A percentile compares a stretch with the other conserved stretches of the same genome.
Evolutionary conservation across 2,329 filamentous ascomycete genomes (phyloP).

Genomic region (Ophiostoma himal-ulmi): DNA sequence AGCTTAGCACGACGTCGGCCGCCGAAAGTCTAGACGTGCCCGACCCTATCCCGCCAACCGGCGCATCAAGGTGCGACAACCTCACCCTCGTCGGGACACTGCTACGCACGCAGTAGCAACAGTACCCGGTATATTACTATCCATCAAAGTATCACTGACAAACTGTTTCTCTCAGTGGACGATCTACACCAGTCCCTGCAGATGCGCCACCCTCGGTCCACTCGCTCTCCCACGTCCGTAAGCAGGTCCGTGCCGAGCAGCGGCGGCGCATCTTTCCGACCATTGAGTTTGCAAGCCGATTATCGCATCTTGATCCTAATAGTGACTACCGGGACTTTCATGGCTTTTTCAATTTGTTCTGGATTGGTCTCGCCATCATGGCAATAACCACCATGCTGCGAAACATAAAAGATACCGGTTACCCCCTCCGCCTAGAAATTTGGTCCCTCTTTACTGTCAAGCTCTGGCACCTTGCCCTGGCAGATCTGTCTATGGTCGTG

Average conservation of each 20-base stretch:
- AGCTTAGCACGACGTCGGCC: background rate
- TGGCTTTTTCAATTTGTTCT: conserved; percentile 97
- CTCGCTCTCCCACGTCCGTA: conserved; percentile 76
- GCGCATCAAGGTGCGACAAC: conserved; percentile 3
- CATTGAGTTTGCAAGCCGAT: conserved; percentile 80
- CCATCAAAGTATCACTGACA: conserved; percentile 3
- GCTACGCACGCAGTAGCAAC: background rate
- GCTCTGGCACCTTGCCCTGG: conserved; percentile 76
- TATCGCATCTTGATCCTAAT: conserved; percentile 90
- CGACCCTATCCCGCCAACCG: conserved; percentile 6
- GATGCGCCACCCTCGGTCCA: conserved; percentile 92
- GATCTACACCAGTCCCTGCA: conserved; percentile 74
- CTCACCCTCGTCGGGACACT: background rate
- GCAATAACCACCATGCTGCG: conserved; percentile 88
- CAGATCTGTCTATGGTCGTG: conserved; percentile 78
- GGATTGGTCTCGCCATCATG: conserved; percentile 96
- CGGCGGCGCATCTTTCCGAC: conserved; percentile 84
- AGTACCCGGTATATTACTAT: background rate
- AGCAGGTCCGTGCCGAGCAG: conserved; percentile 74
- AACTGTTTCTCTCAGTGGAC: conserved; percentile 52
- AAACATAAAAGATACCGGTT: conserved; percentile 90
- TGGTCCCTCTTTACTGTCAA: conserved; percentile 86
- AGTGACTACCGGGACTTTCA: conserved; percentile 92
- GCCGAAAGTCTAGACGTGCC: conserved; percentile 4
- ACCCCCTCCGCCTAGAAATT: conserved; percentile 75